Conservation (phyloP, 805 yeast species). For the Kockiozyma suomiensis region DNA sequence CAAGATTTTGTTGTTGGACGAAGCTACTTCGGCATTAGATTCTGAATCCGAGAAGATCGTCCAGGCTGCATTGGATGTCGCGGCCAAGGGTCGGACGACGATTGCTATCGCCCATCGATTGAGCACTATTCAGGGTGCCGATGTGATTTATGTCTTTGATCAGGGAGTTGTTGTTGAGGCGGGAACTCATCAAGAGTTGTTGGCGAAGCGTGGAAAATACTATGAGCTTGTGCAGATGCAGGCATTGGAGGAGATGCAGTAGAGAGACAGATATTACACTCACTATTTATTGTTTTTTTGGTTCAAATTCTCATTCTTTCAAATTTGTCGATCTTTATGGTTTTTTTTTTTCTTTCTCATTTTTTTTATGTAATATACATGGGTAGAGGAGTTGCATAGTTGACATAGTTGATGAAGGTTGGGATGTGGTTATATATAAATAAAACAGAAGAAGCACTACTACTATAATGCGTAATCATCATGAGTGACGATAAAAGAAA, state of each 20-base stretch:
- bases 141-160: constrained; percentile 54
- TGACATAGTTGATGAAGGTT: too few species aligned
- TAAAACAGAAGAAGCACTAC: too few species aligned
- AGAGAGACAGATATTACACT: neutral
- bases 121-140: constrained; percentile 59
- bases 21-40: constrained; percentile 58
- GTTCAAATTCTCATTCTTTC: too few species aligned
- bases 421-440: too few species aligned
- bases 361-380: too few species aligned
- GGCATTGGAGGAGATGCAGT: constrained; percentile 47
- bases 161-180: constrained; percentile 59
- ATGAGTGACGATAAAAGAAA: too few species aligned
- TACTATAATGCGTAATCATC: too few species aligned
- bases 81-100: constrained; percentile 66
- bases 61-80: constrained; percentile 60
- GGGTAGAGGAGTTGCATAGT: too few species aligned
- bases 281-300: too few species aligned
- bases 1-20: constrained; percentile 58
- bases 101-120: constrained; percentile 77
- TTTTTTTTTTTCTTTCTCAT: too few species aligned
- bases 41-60: constrained; percentile 67
- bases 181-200: constrained; percentile 51
- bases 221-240: constrained; percentile 48
- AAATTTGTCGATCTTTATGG: too few species aligned
- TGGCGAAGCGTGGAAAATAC: constrained; percentile 44